A percentile compares a stretch with the other conserved stretches of the same genome.
Evolutionary conservation across 805 yeast species (phyloP).

Genomic region (Candida silvicultrix): DNA sequence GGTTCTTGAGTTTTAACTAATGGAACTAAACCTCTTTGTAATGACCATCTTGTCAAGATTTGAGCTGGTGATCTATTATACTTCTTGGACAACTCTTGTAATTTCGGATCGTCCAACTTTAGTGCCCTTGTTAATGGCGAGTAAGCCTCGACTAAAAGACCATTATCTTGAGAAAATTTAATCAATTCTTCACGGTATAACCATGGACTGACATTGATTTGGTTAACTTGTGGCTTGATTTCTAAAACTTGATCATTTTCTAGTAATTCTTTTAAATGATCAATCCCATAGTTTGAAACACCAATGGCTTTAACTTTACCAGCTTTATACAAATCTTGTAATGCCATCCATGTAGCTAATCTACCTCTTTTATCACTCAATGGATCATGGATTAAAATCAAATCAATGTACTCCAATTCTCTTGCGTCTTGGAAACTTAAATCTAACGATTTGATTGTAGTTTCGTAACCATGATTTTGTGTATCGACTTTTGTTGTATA

Average conservation of each 20-base stretch:
- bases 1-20: slow-evolving; percentile 58
- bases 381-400: slow-evolving; percentile 66
- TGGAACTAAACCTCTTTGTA: slow-evolving; percentile 64
- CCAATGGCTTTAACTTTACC: slow-evolving; percentile 65
- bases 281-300: slow-evolving; percentile 68
- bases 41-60: slow-evolving; percentile 66
- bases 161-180: slow-evolving; percentile 48
- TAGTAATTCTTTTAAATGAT: slow-evolving; percentile 55
- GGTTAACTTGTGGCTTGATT: slow-evolving; percentile 63
- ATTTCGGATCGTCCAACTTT: slow-evolving; percentile 47
- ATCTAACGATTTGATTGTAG: no score
- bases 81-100: slow-evolving; percentile 42
- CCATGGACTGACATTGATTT: slow-evolving; percentile 84
- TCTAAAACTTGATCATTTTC: slow-evolving; percentile 47
- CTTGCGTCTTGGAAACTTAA: no score
- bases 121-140: slow-evolving; percentile 70
- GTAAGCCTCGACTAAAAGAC: slow-evolving; percentile 64
- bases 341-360: slow-evolving; percentile 61
- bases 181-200: slow-evolving; percentile 60
- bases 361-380: slow-evolving; percentile 38
- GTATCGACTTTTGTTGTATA: slow-evolving; percentile 71
- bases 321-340: slow-evolving; percentile 62
- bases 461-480: slow-evolving; percentile 48
- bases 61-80: slow-evolving; percentile 53
- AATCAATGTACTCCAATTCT: slow-evolving; percentile 77